A percentile compares a stretch with the other conserved stretches of the same genome.
Evolutionary conservation across 306 rosid species (phyloP).

Genomic region (Urtica urens): DNA sequence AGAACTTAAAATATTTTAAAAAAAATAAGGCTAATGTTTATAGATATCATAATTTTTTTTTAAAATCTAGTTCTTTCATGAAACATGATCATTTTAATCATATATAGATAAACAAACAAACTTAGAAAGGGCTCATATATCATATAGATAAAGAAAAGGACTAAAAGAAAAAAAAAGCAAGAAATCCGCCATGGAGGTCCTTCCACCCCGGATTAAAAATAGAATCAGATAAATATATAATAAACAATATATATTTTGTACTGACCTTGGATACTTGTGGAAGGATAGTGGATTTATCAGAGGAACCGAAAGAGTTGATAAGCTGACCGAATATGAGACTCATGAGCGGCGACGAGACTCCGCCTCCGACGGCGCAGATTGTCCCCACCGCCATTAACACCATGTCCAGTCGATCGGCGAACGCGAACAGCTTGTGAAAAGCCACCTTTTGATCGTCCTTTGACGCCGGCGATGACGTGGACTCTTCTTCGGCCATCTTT

Average conservation of each 20-base stretch:
- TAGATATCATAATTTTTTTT: too few species aligned
- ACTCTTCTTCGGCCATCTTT: background rate
- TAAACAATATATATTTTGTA: background rate
- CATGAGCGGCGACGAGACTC: conserved; percentile 64
- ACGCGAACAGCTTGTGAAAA: conserved; percentile 49
- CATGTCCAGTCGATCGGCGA: conserved; percentile 48
- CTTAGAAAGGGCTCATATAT: too few species aligned
- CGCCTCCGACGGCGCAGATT: conserved; percentile 37
- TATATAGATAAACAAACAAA: too few species aligned
- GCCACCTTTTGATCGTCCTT: conserved; percentile 31
- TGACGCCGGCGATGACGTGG: background rate
- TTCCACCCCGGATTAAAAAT: too few species aligned
- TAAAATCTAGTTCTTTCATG: too few species aligned
- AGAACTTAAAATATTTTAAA: too few species aligned
- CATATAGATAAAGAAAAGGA: too few species aligned
- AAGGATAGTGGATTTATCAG: conserved; percentile 18
- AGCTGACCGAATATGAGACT: conserved; percentile 45
- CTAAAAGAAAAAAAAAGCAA: too few species aligned
- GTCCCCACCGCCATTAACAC: conserved; percentile 46
- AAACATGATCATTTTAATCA: too few species aligned
- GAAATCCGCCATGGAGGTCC: too few species aligned
- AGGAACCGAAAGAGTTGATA: conserved; percentile 46
- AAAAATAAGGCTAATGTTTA: too few species aligned
- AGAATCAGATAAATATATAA: background rate
- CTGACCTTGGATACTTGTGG: conserved; percentile 43